A percentile compares a stretch with the other conserved stretches of the same genome.
These are phyloP conservation scores for Malassezia furfur DNA, from an alignment of 1,284 basidiomycete species.

Conservation along the genomic window DNA sequence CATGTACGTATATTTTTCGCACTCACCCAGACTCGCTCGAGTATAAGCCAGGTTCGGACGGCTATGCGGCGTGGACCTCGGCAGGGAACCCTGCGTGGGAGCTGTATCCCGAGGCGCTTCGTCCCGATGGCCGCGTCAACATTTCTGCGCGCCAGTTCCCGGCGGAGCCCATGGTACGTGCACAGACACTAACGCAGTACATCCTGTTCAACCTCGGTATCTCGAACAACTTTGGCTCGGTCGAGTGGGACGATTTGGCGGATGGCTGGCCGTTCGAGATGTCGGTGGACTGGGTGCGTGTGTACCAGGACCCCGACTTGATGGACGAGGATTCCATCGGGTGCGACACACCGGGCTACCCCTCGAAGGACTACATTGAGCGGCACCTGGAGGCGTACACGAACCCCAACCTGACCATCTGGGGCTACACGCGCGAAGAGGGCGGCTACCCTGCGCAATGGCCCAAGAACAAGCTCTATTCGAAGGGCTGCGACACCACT, in stretches of 20 bases:
- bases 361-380: constrained; percentile 44
- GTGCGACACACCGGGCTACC: constrained; percentile 41
- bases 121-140: constrained; percentile 57
- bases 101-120: constrained; percentile 61
- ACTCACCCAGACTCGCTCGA: constrained; percentile 11
- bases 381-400: constrained; percentile 41
- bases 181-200: constrained; percentile 8
- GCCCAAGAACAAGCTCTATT: constrained; percentile 21
- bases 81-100: constrained; percentile 43
- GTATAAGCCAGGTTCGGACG: constrained; percentile 6
- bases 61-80: constrained; percentile 27
- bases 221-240: constrained; percentile 12
- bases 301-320: constrained; percentile 51
- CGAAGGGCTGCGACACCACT: constrained; percentile 1
- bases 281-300: constrained; percentile 50
- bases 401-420: constrained; percentile 35
- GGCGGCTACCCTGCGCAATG: constrained; percentile 14
- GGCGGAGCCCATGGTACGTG: constrained; percentile 48
- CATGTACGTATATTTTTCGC: neutral
- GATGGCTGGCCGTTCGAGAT: constrained; percentile 9
- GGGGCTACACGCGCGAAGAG: constrained; percentile 10
- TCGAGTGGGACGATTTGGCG: constrained; percentile 1
- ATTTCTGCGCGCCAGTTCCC: constrained; percentile 67
- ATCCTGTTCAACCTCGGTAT: constrained; percentile 38
- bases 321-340: constrained; percentile 18